These are phyloP conservation scores for Raffaelea deltoideospora DNA, from an alignment of 2,329 filamentous ascomycete genomes.

Conservation along the genomic window DNA sequence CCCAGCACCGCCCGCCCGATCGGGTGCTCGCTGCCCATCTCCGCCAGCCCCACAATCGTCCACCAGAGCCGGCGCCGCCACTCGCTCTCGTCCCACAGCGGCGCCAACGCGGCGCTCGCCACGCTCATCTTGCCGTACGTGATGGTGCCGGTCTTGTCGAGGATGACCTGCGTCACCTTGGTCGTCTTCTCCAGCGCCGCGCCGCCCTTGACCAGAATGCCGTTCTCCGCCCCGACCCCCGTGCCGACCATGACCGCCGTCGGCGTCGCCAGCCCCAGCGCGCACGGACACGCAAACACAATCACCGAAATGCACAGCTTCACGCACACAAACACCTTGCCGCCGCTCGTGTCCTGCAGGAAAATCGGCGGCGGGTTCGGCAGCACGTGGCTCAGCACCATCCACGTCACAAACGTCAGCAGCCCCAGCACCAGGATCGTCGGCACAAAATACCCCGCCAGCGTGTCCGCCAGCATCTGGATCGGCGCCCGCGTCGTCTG, in stretches of 20 bases:
- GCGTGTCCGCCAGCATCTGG: conserved; percentile 75
- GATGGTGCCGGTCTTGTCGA: conserved; percentile 93
- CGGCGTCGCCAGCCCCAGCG: conserved; percentile 86
- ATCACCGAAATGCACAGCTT: conserved; percentile 98
- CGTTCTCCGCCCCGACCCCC: conserved; percentile 87
- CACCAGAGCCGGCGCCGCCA: conserved; percentile 72
- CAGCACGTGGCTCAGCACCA: conserved; percentile 81
- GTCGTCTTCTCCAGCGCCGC: conserved; percentile 83
- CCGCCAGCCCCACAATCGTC: conserved; percentile 87
- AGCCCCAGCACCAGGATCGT: conserved; percentile 73
- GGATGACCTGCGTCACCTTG: conserved; percentile 74
- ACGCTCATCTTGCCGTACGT: conserved; percentile 95
- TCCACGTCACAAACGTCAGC: conserved; percentile 79
- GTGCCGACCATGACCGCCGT: conserved; percentile 99
- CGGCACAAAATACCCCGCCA: conserved; percentile 91
- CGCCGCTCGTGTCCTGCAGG: conserved; percentile 62
- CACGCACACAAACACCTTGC: conserved; percentile 89
- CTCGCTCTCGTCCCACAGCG: conserved; percentile 54
- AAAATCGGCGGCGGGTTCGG: conserved; percentile 81
- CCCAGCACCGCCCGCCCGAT: conserved; percentile 77
- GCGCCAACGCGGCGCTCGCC: conserved; percentile 50
- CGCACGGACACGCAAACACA: conserved; percentile 94
- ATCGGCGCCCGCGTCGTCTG: conserved; percentile 92
- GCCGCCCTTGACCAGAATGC: conserved; percentile 95
- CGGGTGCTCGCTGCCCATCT: conserved; percentile 91